These are phyloP conservation scores for Cornus kousa DNA, from an alignment of 148 eudicot species.

Conservation along the genomic window DNA sequence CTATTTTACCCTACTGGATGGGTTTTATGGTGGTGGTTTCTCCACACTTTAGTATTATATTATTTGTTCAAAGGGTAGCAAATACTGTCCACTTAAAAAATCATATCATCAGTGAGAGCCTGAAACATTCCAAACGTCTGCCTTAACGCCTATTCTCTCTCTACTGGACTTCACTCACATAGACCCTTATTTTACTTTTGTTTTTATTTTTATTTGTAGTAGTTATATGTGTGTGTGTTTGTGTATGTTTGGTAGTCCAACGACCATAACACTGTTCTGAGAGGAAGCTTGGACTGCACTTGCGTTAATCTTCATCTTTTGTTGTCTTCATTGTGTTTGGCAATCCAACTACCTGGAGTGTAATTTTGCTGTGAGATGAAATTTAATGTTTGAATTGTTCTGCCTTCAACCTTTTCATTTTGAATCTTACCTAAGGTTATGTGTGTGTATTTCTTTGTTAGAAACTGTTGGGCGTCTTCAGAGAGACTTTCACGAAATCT, in stretches of 20 bases:
- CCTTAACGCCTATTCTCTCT: background rate
- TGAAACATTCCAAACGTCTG: background rate
- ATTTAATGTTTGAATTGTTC: background rate
- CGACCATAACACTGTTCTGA: too few species aligned
- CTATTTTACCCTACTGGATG: background rate
- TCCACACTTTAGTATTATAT: background rate
- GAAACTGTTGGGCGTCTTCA: background rate
- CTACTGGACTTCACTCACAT: too few species aligned
- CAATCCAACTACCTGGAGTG: background rate
- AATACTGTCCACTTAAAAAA: background rate
- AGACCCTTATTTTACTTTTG: too few species aligned
- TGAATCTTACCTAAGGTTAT: background rate
- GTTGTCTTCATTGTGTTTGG: background rate
- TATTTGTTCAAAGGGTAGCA: background rate
- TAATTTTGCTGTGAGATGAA: background rate
- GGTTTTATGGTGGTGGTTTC: background rate
- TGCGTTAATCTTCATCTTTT: too few species aligned
- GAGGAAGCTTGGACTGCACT: too few species aligned
- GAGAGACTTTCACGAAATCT: background rate
- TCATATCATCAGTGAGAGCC: background rate
- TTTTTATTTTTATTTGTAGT: too few species aligned
- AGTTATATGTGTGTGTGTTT: too few species aligned
- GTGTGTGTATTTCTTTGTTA: background rate
- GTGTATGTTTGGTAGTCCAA: too few species aligned
- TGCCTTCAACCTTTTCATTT: background rate